Base-by-base conservation (phyloP, 148 eudicot species). In the Fagopyrum homotropicum region DNA sequence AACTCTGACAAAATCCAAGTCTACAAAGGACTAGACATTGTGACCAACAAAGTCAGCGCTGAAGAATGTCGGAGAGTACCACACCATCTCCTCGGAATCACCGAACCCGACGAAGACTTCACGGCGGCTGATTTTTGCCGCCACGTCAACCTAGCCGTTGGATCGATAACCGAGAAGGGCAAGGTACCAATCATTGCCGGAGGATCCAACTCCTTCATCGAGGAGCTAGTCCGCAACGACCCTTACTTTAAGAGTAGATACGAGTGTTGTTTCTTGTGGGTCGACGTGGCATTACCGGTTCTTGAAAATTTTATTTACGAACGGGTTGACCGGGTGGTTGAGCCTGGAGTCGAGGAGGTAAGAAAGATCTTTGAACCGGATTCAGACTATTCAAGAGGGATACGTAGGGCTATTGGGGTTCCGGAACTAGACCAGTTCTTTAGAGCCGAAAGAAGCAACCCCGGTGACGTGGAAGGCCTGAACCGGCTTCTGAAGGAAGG, bases 1-100 rank as follows among this genome's bases (percentile, higher is more conserved):
- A 84, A 84, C 82, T 78, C 86, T 6, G 86, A 82, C 73, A 82
- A 82, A 46, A 79, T 82, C 2, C 85, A 82, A 19, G 72, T 84
- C 19, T 79, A 84, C 77, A 61, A 77, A 30, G 83, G 87, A 5
- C 75, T 84, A 1, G 83, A 82, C 73, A 79, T 82, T 17, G 74
- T 72, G 22, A 84, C 87, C 29, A 84, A 84, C 81, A 82, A 84
- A n/a, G 69, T 79, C n/a, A 22, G 77, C 4, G 17, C 30, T 0
- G 17, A 7, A 4, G 82, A 82, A n/a, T 22, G 59, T 2, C n/a
- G 15, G 7, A 81, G 74, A 6, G 79, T 84, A 4, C 78, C 76
- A 0, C 87, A 82, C 60, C 87, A 84, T 51, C 69, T 84, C 12
- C 76, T 84, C 0, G 83, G 87, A 10, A 4, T 79, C 4, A 3